Base-by-base conservation (phyloP, 2,329 filamentous ascomycete species). In the Mycosphaerella sp. region DNA sequence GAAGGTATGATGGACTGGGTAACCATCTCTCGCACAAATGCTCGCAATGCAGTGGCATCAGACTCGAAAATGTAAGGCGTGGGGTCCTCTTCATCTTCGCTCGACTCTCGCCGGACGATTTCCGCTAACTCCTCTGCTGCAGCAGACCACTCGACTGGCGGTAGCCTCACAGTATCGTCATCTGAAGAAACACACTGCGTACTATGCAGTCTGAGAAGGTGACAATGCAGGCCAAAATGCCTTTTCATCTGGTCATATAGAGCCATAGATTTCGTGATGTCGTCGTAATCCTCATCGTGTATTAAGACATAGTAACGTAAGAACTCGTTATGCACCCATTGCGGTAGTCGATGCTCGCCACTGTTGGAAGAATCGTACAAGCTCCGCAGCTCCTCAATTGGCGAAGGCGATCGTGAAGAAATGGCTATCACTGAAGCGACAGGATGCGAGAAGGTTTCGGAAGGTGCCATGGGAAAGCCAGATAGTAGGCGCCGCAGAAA, bases 171-270 rank as follows among this genome's bases (percentile, higher is more conserved):
- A 63, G 87, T 91, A 65, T 97, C 91, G 66, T 96, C 90, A 67
- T 97, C 93, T 1, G 89, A 90, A 56, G 90, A 82, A 32, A 88
- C 84, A 68, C 89, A 91, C 65, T 89, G 86, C 34, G 82, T 86
- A 63, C 88, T 94, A 60, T 91, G 81, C 44, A 98, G 74, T 57
- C 94, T 78, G 30, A 98, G 75, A 9, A 98, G 76, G 70, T 98
- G 93, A 66, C 93, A 98, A 70, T 98, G 90, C 42, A 97, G 75
- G 1, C 93, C 93, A 58, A 98, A 88, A 70, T 96, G 89, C n/a
- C 93, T 83, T 71, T 97, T 98, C 94, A 98, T 98, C 69, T 96
- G 89, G 62, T 98, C 93, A 69, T 95, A 98, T 25, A 97, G 75
- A 14, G 83, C 81, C 69, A 91, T 91, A 10, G 90, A 95, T 70